These are phyloP conservation scores for Epichloe sibirici DNA, from an alignment of 2,329 filamentous ascomycete genomes.

Conservation along the genomic window DNA sequence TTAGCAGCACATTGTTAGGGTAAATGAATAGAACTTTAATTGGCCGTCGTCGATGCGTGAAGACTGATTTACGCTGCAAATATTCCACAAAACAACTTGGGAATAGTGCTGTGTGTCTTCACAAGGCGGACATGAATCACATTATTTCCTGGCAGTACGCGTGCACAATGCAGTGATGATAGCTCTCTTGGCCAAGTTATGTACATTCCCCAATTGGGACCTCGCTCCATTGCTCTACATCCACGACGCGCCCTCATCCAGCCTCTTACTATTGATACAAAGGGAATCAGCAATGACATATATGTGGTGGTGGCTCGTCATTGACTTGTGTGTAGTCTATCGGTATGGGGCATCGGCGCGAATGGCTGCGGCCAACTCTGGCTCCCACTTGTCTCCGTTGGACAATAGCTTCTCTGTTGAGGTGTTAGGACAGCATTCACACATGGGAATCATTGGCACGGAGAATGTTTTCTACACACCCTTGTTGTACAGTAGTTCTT, in stretches of 20 bases:
- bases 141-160: neutral
- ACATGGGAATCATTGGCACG: too few relatives aligned
- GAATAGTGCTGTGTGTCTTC: neutral
- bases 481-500: conserved; percentile 97
- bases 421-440: conserved; percentile 10
- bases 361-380: conserved; percentile 83
- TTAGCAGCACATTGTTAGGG: too few relatives aligned
- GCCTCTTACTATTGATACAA: neutral
- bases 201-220: neutral
- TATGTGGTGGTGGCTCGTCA: neutral
- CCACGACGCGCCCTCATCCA: neutral
- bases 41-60: too few relatives aligned
- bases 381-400: conserved; percentile 96
- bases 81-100: neutral
- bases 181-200: neutral
- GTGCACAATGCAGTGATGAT: neutral
- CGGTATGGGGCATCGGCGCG: conserved; percentile 88
- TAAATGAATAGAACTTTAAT: too few relatives aligned
- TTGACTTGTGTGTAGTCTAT: conserved; percentile 30
- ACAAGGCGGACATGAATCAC: neutral
- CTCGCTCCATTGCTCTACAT: neutral
- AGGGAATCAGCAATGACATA: neutral
- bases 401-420: conserved; percentile 63
- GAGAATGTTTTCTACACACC: conserved; percentile 24
- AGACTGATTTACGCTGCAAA: too few relatives aligned